Evolutionary conservation across 2,329 filamentous ascomycete genomes (phyloP), one percentile per base, ranked within the genome.

Genomic region (Elsinoe necatrix): DNA sequence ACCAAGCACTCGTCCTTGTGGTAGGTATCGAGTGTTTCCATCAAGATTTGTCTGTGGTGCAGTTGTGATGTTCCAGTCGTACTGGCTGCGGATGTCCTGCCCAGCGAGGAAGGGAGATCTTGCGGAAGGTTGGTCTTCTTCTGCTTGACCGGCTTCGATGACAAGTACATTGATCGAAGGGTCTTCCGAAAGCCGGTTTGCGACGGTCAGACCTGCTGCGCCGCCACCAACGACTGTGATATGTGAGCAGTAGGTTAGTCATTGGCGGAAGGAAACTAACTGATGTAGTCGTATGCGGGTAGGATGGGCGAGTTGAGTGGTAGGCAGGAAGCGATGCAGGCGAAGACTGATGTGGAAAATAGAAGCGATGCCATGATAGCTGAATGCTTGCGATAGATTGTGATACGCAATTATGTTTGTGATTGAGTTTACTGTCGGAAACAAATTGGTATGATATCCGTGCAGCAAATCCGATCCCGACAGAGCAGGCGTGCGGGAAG

Each of bases 161-260:
- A 68, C 55, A 6, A 68, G 63, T 8, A 68, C 66, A 20, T 62
- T 67, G 54, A 66, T 51, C 6, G 41, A 58, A 5, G 63, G 60
- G 50, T 67, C 61, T 54, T 68, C 66, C n/a, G 64, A 65, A 1
- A 68, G 61, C 6, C 66, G 62, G 31, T 64, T 66, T 3, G 66
- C 66, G 2, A 68, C 61, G 16, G 65, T 65, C 14, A 68, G 60
- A 12, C 66, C 66, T 14, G 63, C 58, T 43, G 64, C 59, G 5
- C 66, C 66, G 23, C 65, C 65, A 14, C 66, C 66, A 23, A 66
- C 65, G 37, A 68, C 63, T 66, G 25, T 14, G 6, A 7, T 3
- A 29, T 52, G 23, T 59, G 23, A 59, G 59, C 39, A 34, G 6
- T 14, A 4, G 14, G 21, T 3, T 6, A 5, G 27, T 14, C 5